phyloP scores from a whole-genome alignment of 192 early-diverging fungal species.

The Chytriomyces confervae region DNA sequence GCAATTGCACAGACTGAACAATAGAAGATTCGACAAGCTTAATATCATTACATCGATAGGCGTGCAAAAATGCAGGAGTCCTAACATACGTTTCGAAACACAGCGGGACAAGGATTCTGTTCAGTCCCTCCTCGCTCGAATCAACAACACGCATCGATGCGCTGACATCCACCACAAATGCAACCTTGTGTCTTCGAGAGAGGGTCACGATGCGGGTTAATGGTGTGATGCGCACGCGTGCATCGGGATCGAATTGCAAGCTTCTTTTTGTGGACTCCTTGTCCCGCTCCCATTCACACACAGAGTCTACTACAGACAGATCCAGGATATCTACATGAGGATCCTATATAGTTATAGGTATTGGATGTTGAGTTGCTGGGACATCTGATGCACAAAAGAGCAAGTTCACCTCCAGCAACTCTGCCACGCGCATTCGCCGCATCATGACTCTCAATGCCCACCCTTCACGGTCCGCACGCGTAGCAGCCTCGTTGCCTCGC shows the following conservation, averaged over 20 bases:
- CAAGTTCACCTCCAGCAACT: constrained; percentile 17
- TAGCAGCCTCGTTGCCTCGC: constrained; percentile 15
- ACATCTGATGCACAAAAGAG: neutral
- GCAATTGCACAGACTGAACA: constrained; percentile 51
- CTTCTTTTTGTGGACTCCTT: too few relatives aligned
- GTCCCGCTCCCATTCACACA: constrained; percentile 22
- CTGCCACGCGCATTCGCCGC: constrained; percentile 21
- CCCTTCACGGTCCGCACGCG: constrained; percentile 39
- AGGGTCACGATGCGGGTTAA: constrained; percentile 66
- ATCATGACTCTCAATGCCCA: constrained; percentile 40
- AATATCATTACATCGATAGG: neutral
- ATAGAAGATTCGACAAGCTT: neutral
- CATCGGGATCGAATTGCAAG: too few relatives aligned
- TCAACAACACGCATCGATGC: constrained; percentile 68
- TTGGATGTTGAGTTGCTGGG: too few relatives aligned
- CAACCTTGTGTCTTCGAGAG: constrained; percentile 63
- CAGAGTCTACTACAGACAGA: neutral
- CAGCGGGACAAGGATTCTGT: constrained; percentile 44
- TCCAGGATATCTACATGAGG: constrained; percentile 29
- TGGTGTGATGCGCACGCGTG: constrained; percentile 59
- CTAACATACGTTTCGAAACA: constrained; percentile 56
- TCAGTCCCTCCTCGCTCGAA: constrained; percentile 36
- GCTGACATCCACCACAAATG: constrained; percentile 73
- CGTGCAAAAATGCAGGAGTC: neutral
- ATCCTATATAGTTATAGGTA: too few relatives aligned